Evolutionary conservation across 23 red algal species (phyloP), one percentile per base, ranked within the genome.

Genomic region (Gracilaria caudata): DNA sequence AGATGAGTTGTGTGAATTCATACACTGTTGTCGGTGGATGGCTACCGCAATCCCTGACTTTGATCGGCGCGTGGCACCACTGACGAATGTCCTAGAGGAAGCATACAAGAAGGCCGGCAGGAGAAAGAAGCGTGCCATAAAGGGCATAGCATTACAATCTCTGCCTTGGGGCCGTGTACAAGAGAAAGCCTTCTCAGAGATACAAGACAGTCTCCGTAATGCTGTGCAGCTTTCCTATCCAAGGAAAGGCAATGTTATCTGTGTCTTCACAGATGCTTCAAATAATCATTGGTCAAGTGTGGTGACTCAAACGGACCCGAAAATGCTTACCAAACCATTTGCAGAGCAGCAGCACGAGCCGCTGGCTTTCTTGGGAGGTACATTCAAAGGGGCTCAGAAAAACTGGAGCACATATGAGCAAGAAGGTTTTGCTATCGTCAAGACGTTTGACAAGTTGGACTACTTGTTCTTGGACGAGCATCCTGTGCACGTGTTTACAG

Each of bases 11-110:
- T 87, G 41, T 20, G 46, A 87, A 46, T 87, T 75, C 33, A 19
- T 90, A 12, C 66, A 88, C 49, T 78, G 68, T 54, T 88, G 68
- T 21, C 49, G 84, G 58, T 88, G 68, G 54, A 88, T 88, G 73
- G 73, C 71, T 29, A 78, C 45, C 0, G 41, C 41, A 10, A 45
- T 45, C 41, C 6, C 41, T 45, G 41, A 45, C 10, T 45, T 45
- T 45, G 41, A 38, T 54, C 28, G 44, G 46, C 35, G 45, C 46
- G 35, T 16, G 12, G 24, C 76, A 19, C 70, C 70, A 17, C 38
- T 78, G 36, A 77, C 14, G 23, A 68, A 46, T 16, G n/a, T 88
- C 13, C 29, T 78, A 0, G 73, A 88, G 39, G 24, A 25, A 0
- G 51, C 39, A 6, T 88, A 63, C 51, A 30, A 58, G 36, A 60